Evolutionary conservation across 768 basidiomycete species (phyloP).

Genomic region (Podaxis sp.): DNA sequence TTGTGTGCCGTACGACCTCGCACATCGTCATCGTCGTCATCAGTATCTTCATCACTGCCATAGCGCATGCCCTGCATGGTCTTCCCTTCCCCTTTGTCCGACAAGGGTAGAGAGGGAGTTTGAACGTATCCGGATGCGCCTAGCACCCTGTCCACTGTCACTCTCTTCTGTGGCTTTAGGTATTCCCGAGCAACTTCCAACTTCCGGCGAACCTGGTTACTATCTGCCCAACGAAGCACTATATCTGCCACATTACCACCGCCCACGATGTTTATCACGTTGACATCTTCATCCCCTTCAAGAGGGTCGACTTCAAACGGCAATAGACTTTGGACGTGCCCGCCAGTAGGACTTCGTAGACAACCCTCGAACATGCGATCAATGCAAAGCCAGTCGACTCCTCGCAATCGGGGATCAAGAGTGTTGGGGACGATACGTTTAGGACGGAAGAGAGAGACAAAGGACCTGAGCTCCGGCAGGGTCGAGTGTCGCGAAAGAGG

Average conservation of each 20-base stretch:
- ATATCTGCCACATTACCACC: conserved; percentile 40
- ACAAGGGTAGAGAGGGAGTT: neutral
- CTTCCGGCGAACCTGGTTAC: conserved; percentile 42
- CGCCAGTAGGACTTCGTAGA: conserved; percentile 30
- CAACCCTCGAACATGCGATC: conserved; percentile 64
- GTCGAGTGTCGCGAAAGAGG: conserved; percentile 87
- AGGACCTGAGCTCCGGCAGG: conserved; percentile 78
- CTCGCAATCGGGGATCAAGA: conserved; percentile 45
- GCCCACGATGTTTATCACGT: conserved; percentile 68
- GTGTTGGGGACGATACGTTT: conserved; percentile 79
- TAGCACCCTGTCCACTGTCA: conserved; percentile 33
- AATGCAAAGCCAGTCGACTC: conserved; percentile 76
- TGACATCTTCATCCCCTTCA: conserved; percentile 43
- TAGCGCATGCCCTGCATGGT: conserved; percentile 17
- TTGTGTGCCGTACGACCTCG: conserved; percentile 55
- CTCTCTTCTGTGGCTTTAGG: conserved; percentile 36
- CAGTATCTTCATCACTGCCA: conserved; percentile 31
- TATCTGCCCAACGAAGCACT: conserved; percentile 58
- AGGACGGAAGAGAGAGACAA: conserved; percentile 84
- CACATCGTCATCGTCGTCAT: conserved; percentile 44
- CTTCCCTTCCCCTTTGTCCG: conserved; percentile 23
- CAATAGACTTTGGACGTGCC: conserved; percentile 8
- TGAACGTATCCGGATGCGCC: conserved; percentile 14
- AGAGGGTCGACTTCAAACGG: conserved; percentile 12
- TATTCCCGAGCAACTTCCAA: conserved; percentile 44